Base-by-base conservation (phyloP, 257 asterid species). In the Nemophila menziesii region DNA sequence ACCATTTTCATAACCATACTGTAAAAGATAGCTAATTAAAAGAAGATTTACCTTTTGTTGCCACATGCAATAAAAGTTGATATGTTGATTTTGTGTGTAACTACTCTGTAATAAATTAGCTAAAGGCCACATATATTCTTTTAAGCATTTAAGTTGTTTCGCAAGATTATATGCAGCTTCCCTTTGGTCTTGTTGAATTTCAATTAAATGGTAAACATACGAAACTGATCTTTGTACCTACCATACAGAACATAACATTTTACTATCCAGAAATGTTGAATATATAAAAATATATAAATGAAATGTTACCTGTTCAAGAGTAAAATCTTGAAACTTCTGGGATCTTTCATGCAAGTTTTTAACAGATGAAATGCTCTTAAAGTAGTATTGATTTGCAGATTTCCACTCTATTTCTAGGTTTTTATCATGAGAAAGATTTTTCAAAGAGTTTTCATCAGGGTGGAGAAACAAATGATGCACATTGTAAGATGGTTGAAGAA, bases 121-220 rank as follows among this genome's bases (percentile, higher is more conserved):
- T 46, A 90, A 61, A 55, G 94, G 92, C 81, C 74, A 53, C 20
- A 64, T 22, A 34, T 70, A 67, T 23, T 79, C 74, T 59, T 74
- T 74, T 60, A 90, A 61, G 51, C 59, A 18, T 44, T 71, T 64
- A 7, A 90, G 84, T 65, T 68, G 70, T 51, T 63, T 43, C 2
- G 79, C 62, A 46, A 85, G 74, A 51, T 49, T 61, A 61, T 90
- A 90, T 45, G 77, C 87, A 20, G 54, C 64, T 8, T 59, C 79
- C 58, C 98, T 82, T 60, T 90, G 98, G 54, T 79, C 96, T 85
- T 90, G 98, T 46, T 81, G 98, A 55, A 90, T 79, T 66, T 68
- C 76, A 2, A 80, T 57, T 42, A 85, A 86, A 68, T 90, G 94
- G 55, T 81, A 73, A 53, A 79, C 60, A 33, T 74, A 90, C 34